Evolutionary conservation across 1,284 basidiomycete species (phyloP).

Genomic region (Rhodotorula sp.): DNA sequence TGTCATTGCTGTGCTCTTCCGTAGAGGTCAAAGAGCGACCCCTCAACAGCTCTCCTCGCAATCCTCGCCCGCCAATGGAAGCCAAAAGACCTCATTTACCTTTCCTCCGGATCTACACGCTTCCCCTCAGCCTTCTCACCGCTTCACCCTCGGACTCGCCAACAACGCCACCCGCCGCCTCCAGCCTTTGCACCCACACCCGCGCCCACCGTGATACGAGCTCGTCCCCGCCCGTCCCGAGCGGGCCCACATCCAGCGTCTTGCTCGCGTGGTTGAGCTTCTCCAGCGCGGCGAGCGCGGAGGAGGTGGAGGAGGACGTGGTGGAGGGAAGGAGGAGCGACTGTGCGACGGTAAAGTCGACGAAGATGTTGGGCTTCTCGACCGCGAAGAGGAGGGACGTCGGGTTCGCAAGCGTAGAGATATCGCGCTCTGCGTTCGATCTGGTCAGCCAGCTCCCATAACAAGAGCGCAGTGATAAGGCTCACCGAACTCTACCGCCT

Average conservation of each 20-base stretch:
- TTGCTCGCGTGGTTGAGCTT: not conserved
- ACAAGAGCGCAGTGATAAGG: not conserved
- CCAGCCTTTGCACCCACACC: not conserved
- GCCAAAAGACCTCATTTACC: not conserved
- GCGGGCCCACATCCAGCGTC: conserved; percentile 10
- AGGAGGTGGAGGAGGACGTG: not conserved
- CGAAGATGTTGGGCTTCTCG: conserved; percentile 43
- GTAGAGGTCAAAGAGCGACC: no score
- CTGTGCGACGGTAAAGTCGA: conserved; percentile 29
- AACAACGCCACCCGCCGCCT: not conserved
- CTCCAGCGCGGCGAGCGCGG: not conserved
- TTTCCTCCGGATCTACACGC: not conserved
- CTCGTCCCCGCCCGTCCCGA: conserved; percentile 27
- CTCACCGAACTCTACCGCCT: conserved; percentile 18
- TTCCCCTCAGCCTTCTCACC: not conserved
- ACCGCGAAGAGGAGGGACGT: conserved; percentile 39
- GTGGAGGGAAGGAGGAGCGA: not conserved
- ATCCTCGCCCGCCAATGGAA: no score
- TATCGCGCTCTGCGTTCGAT: conserved; percentile 17
- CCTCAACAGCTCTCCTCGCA: no score
- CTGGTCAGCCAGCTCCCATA: not conserved
- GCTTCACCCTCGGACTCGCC: not conserved
- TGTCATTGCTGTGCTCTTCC: not conserved
- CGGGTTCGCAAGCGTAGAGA: conserved; percentile 29
- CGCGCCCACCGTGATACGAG: conserved; percentile 15